phyloP scores from a whole-genome alignment of 169 alveolate species.

The Eimeria maxima region DNA sequence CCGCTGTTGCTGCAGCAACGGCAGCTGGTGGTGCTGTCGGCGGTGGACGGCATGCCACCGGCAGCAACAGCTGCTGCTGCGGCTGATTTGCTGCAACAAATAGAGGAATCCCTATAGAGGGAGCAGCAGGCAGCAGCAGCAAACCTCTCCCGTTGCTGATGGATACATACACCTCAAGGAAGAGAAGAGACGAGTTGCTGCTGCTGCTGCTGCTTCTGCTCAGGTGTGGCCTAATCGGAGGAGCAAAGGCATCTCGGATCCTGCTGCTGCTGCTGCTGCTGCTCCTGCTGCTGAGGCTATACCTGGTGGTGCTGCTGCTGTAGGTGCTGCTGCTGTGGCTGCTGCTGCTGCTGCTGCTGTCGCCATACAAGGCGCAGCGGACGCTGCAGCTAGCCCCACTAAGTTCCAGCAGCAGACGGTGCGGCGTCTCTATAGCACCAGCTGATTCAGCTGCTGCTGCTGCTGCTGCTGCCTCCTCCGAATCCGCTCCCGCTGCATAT shows the following conservation, averaged over 20 bases:
- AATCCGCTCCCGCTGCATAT: not conserved
- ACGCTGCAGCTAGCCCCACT: conserved; percentile 66
- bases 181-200: conserved; percentile 44
- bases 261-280: conserved; percentile 70
- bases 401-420: conserved; percentile 8
- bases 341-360: conserved; percentile 30
- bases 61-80: conserved; percentile 40
- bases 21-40: conserved; percentile 5
- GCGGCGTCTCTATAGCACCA: not conserved
- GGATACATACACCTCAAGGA: conserved; percentile 33
- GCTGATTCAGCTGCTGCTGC: conserved; percentile 15
- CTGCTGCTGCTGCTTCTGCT: conserved; percentile 62
- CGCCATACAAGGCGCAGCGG: conserved; percentile 36
- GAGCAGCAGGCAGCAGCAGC: conserved; percentile 61
- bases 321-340: conserved; percentile 49
- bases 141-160: conserved; percentile 29
- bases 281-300: conserved; percentile 20
- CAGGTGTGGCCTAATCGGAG: not conserved
- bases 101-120: not conserved
- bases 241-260: conserved; percentile 47
- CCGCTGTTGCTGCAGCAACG: not conserved
- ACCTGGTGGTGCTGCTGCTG: conserved; percentile 39
- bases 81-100: conserved; percentile 39
- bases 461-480: not conserved
- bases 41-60: not conserved